Base-by-base conservation (phyloP, 2,329 filamentous ascomycete species). In the Aspergillus fumigatiaffinis region DNA sequence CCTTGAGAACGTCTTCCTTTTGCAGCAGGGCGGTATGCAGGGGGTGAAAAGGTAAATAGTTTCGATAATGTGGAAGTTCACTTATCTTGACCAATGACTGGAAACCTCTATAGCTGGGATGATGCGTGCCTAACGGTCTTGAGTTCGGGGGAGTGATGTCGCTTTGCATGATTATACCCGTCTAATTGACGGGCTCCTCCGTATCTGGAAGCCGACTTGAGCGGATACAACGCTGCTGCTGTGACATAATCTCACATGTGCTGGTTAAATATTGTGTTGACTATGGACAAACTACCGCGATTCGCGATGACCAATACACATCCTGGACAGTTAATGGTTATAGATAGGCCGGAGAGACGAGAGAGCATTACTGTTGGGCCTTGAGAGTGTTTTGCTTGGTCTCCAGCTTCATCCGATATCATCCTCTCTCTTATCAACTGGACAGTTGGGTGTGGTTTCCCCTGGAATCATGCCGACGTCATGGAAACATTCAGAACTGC, bases 231-330 rank as follows among this genome's bases (percentile, higher is more conserved):
- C 44, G 50, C 46, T 28, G 20, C 51, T 17, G 49, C 62, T 12
- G 51, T 64, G 63, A 63, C 63, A 64, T 64, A 59, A 64, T 63
- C 50, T 51, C 47, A 59, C 58, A 60, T 59, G 54, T 20, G 17
- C 28, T 25, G 48, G 48, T 44, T 12, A 12, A 48, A 12, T 12
- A 12, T 48, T 26, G 17, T 14, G 21, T 44, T 44, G n/a, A 21
- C 2, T 21, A 21, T 17, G 32, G 14, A 32, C 32, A 17, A 35
- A 35, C 32, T 7, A 38, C 14, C 14, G 14, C 14, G 5, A 38
- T 38, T 38, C 14, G 32, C 2, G 32, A 17, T 38, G 1, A 17
- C 2, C 32, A 38, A 38, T 14, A 38, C 32, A 17, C 32, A 17
- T 38, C 6, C 32, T 17, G 32, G 32, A 7, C 32, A 17, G 32